Percentiles rank a stretch among this genome's conserved stretches.
phyloP scores from a whole-genome alignment of 208 protist genomes.

The Trypanosoma vivax region DNA sequence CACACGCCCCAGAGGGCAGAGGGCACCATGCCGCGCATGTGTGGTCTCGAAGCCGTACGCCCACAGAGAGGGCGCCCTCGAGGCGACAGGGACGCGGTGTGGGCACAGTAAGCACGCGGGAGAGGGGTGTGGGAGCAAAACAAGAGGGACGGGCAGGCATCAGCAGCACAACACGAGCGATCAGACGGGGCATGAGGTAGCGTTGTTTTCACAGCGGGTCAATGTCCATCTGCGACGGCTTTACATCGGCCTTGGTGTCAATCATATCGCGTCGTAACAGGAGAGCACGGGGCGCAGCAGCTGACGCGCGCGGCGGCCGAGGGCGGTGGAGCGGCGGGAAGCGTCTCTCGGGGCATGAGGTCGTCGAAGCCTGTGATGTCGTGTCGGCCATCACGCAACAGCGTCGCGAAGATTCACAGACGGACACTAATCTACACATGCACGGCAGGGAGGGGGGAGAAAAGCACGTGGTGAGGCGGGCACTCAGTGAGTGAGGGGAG shows the following conservation, averaged over 20 bases:
- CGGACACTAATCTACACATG: too few species aligned
- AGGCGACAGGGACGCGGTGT: slow-evolving; percentile 19
- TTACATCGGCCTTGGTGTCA: slow-evolving; percentile 33
- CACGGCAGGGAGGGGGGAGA: too few species aligned
- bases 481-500: too few species aligned
- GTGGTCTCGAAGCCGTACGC: slow-evolving; percentile 26
- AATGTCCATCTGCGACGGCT: slow-evolving; percentile 41
- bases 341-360: slow-evolving; percentile 17
- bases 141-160: background rate
- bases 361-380: slow-evolving; percentile 29
- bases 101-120: background rate
- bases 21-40: slow-evolving; percentile 1
- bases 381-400: too few species aligned
- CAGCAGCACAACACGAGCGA: background rate
- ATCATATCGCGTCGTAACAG: slow-evolving; percentile 12
- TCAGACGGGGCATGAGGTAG: slow-evolving; percentile 26
- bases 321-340: slow-evolving; percentile 11
- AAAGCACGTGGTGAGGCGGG: too few species aligned
- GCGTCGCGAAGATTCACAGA: too few species aligned
- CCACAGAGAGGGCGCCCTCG: slow-evolving; percentile 25
- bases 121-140: background rate
- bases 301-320: background rate
- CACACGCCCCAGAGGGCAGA: background rate
- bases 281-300: background rate
- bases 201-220: slow-evolving; percentile 19